Evolutionary conservation across 768 basidiomycete genomes (phyloP).

Genomic region (Mycena kentingensis): DNA sequence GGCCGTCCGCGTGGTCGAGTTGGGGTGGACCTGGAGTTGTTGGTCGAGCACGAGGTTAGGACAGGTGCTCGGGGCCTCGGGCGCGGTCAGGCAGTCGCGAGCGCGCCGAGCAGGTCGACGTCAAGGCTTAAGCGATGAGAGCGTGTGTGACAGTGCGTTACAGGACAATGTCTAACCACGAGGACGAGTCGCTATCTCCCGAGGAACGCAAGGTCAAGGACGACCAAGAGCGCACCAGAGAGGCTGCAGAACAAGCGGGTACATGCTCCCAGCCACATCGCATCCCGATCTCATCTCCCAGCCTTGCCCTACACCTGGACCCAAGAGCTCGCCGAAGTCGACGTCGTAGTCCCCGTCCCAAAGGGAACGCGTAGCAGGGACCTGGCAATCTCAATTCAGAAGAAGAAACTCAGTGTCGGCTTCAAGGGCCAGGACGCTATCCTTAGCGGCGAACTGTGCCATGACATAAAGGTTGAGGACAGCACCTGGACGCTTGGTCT

Average conservation of each 20-base stretch:
- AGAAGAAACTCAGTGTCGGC: slow-evolving; percentile 80
- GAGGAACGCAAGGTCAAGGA: slow-evolving; percentile 79
- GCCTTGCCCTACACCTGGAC: slow-evolving; percentile 91
- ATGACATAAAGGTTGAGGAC: slow-evolving; percentile 93
- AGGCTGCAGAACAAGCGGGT: slow-evolving; percentile 85
- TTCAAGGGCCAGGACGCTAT: slow-evolving; percentile 86
- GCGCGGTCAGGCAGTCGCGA: too few species aligned
- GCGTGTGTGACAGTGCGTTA: slow-evolving; percentile 8
- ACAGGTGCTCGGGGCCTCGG: too few species aligned
- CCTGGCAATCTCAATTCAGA: slow-evolving; percentile 71
- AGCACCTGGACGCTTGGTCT: slow-evolving; percentile 94
- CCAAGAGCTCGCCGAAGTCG: slow-evolving; percentile 86
- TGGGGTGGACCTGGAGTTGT: too few species aligned
- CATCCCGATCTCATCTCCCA: slow-evolving; percentile 36
- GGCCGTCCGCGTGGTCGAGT: too few species aligned
- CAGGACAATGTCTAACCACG: slow-evolving; percentile 39
- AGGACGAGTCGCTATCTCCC: slow-evolving; percentile 74
- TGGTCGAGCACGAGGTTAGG: too few species aligned
- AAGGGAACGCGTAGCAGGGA: slow-evolving; percentile 84
- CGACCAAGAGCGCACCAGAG: slow-evolving; percentile 64
- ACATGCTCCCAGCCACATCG: slow-evolving; percentile 26
- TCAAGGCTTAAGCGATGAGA: slow-evolving; percentile 8
- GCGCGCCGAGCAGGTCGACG: too few species aligned
- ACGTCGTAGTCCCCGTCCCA: slow-evolving; percentile 81
- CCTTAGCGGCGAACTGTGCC: slow-evolving; percentile 87